Evolutionary conservation across 768 basidiomycete genomes (phyloP), one percentile per base, ranked within the genome.

Genomic region (Brasilioporus rufonigricans): DNA sequence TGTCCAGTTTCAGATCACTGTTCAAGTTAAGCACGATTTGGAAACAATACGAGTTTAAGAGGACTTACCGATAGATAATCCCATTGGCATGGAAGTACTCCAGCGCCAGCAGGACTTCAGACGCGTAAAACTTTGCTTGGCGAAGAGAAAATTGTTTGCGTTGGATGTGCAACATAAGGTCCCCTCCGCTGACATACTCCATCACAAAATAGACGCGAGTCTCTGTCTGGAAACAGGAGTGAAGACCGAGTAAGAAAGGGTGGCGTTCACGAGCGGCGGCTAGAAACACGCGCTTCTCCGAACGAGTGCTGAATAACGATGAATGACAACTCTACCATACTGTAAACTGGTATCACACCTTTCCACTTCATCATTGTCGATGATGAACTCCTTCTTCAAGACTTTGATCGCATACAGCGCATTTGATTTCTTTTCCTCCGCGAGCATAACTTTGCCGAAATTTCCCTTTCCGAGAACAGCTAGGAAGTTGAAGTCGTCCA

Each of bases 351-450:
- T 36, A 46, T 55, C 80, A 52, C 61, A 96, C 96, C 94, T 97
- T 74, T 98, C 97, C 4, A 99, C 94, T 78, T 98, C 97, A 72
- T 99, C 97, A 58, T 99, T 98, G 71, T 99, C 97, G 64, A 99
- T 98, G 71, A 99, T 98, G 68, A 99, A 98, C 74, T 98, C 97
- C 70, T 99, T 99, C 81, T 99, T 99, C 70, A 99, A 70, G n/a
- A 99, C 97, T 74, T 99, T 99, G 79, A 99, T 98, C n/a, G 97
- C 97, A 68, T 90, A 98, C 52, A 98, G 73, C 48, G 82, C 84
- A 62, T 84, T 91, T 48, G 85, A 82, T 71, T 80, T 86, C 83
- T 99, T 99, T 80, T 99, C 97, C 73, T 99, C 97, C 11, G 97
- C 97, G 55, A 99, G 76, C 97, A 99, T 99, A 73, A 99, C 97